Conservation (phyloP, 2,329 filamentous ascomycete species). For the Pseudocercospora eumusae region DNA sequence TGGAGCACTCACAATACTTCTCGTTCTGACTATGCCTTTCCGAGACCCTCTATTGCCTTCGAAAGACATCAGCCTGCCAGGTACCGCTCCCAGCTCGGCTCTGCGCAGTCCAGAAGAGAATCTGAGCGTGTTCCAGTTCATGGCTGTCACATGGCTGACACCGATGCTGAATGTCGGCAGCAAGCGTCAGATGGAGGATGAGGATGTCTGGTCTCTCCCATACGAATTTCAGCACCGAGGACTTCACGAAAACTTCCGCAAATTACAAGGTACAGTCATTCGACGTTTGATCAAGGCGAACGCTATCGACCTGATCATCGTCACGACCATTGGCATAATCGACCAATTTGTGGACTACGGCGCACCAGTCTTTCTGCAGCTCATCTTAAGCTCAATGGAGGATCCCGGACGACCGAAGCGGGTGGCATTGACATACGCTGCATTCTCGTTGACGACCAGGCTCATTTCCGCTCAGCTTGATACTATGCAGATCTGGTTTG, state of each 20-base stretch:
- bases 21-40: constrained; percentile 69
- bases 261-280: constrained; percentile 71
- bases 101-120: constrained; percentile 79
- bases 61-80: constrained; percentile 61
- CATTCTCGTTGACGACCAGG: constrained; percentile 61
- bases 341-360: constrained; percentile 59
- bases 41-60: constrained; percentile 59
- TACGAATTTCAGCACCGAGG: constrained; percentile 79
- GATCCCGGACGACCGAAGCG: constrained; percentile 52
- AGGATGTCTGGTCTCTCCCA: constrained; percentile 78
- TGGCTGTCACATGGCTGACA: constrained; percentile 79
- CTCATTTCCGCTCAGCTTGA: constrained; percentile 64
- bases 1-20: constrained; percentile 50
- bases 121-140: constrained; percentile 77
- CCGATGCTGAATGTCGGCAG: constrained; percentile 69
- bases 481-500: constrained; percentile 76
- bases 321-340: constrained; percentile 64
- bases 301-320: constrained; percentile 72
- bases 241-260: constrained; percentile 73
- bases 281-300: constrained; percentile 72
- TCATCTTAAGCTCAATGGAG: constrained; percentile 68
- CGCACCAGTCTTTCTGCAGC: constrained; percentile 69
- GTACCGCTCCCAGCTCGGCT: constrained; percentile 56
- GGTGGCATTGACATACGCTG: constrained; percentile 66
- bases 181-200: constrained; percentile 67